A percentile compares a stretch with the other conserved stretches of the same genome.
These are phyloP conservation scores for Penicillium goetzii DNA, from an alignment of 495 filamentous ascomycete genomes.

Conservation along the genomic window DNA sequence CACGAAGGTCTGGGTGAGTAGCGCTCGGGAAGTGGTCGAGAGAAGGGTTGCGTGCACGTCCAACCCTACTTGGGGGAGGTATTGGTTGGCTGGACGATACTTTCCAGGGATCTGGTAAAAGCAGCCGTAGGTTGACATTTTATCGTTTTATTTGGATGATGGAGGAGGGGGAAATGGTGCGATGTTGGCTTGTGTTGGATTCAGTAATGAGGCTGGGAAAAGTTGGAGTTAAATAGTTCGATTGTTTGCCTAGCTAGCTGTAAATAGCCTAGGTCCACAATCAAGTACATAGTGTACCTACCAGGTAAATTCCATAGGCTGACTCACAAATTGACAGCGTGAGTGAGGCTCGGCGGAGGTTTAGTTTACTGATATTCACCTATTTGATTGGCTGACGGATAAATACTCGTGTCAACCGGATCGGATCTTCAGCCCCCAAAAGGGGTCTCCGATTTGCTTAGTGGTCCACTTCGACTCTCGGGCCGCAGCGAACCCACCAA, in stretches of 20 bases:
- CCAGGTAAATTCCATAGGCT: not conserved
- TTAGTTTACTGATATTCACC: not conserved
- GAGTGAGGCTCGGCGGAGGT: not conserved
- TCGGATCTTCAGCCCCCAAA: not conserved
- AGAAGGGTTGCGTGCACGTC: conserved; percentile 2
- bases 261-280: not conserved
- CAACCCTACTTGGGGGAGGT: not conserved
- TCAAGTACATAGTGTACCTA: too few relatives aligned
- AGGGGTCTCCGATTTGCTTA: not conserved
- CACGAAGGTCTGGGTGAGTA: not conserved
- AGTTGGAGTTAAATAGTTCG: not conserved
- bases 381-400: not conserved
- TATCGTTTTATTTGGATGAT: not conserved
- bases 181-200: not conserved
- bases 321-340: not conserved
- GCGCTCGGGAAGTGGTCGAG: not conserved
- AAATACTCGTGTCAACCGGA: not conserved
- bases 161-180: not conserved
- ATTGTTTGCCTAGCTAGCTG: not conserved
- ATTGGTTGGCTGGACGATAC: not conserved
- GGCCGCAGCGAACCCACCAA: not conserved
- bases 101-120: not conserved
- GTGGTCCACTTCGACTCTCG: not conserved
- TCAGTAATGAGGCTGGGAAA: not conserved
- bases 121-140: not conserved